Evolutionary conservation across 2,329 filamentous ascomycete species (phyloP), one percentile per base, ranked within the genome.

Genomic region (Aspergillus sp.): DNA sequence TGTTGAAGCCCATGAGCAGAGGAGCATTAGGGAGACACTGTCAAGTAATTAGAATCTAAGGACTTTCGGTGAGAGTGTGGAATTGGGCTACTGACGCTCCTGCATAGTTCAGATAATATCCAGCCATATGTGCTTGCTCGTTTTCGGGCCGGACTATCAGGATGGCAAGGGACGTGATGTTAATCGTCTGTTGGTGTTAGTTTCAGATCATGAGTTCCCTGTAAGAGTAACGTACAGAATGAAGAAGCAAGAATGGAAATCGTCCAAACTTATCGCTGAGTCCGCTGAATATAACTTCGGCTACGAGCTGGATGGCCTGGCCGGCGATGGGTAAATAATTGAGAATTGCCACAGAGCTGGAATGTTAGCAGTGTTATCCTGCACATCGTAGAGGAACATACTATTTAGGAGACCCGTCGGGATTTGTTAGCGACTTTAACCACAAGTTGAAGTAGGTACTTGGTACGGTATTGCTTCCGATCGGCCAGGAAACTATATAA

Each of bases 101-200:
- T 6, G 53, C 19, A 13, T 58, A 54, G 27, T 58, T 42, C 34
- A 58, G 52, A 17, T 54, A 58, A 33, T 52, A 58, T n/a, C 56
- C 56, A 7, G 44, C 56, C 56, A 58, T 58, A 39, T 58, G 53
- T 1, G 45, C 27, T n/a, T 48, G 30, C 27, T 58, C 24, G 45
- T 50, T 58, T 30, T 20, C 53, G 5, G 56, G 56, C 2, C 22
- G 56, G 19, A 58, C 44, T 3, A 50, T 48, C 12, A 58, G 51
- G 22, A 54, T 58, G 1, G 30, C 34, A 9, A 58, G 45, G 1
- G 56, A 54, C 1, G 51, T 39, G 3, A 58, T 54, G 27, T 54
- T 58, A 11, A 58, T 54, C 5, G 15, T 46, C 56, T 33, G 13
- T 0, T 30, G 9, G 27, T 30, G 24, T 27, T 27, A 27, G 24